Base-by-base conservation (phyloP, 192 early-diverging fungal genomes). In the Entomortierella lignicola region DNA sequence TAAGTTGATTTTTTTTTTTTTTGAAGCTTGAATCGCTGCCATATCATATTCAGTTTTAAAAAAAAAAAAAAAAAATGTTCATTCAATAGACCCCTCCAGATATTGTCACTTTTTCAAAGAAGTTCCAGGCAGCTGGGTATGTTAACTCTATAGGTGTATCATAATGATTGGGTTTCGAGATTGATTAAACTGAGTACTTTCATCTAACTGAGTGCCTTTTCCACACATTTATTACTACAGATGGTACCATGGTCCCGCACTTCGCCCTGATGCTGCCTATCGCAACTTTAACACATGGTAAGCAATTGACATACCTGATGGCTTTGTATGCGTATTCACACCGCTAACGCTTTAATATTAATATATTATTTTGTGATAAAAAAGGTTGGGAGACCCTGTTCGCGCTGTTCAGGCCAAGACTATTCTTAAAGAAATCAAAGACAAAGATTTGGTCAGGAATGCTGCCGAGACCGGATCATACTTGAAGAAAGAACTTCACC, bases 51-150 rank as follows among this genome's bases (percentile, higher is more conserved):
- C n/a, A n/a, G n/a, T n/a, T n/a, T n/a, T 29, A 4, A n/a, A n/a
- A n/a, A n/a, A n/a, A n/a, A n/a, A n/a, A n/a, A n/a, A n/a, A n/a
- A n/a, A n/a, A n/a, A 37, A 37, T 37, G 5, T 37, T 37, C 34
- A 37, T 37, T 37, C 10, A 4, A 32, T 81, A 82, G 30, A 83
- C 77, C 27, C 85, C 91, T 55, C 92, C 92, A 12, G 92, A 93
- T 63, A 89, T 92, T 69, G 92, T 93, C 12, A 93, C 92, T 0
- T 93, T 93, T 54, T 91, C 90, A 25, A 93, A 93, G 72, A 93
- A 93, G 52, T 91, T 93, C 84, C 92, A 92, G 74, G 88, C 90
- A 2, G 92, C 90, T 17, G 92, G 92, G 63, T 77, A 69, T 52
- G 26, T 41, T 5, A 20, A n/a, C n/a, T n/a, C n/a, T n/a, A n/a